These are phyloP conservation scores for Phaeosphaeriaceae sp. DNA, from an alignment of 2,329 filamentous ascomycete genomes.

Conservation along the genomic window DNA sequence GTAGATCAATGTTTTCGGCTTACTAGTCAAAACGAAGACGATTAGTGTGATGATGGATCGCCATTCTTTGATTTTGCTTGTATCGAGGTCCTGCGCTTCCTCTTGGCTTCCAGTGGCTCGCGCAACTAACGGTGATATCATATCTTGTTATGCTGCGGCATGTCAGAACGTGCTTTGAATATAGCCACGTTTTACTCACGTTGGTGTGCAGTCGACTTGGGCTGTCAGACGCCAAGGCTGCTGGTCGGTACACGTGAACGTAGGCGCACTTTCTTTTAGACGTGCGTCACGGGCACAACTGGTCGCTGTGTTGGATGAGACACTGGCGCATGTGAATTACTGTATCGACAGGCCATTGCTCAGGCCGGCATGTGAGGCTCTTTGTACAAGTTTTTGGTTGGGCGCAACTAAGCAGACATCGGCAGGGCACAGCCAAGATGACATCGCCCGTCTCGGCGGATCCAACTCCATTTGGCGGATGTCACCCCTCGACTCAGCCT, in stretches of 20 bases:
- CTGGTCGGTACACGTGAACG: not conserved
- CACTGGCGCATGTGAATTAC: not conserved
- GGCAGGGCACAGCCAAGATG: constrained; percentile 4
- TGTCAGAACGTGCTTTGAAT: not conserved
- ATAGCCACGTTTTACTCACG: not conserved
- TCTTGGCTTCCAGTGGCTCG: constrained; percentile 8
- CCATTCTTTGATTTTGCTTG: constrained; percentile 67
- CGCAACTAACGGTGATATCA: not conserved
- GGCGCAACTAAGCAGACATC: not conserved
- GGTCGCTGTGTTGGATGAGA: not conserved
- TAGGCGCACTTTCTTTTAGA: not conserved
- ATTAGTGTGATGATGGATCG: constrained; percentile 74
- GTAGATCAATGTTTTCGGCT: constrained; percentile 44
- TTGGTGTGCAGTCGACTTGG: not conserved
- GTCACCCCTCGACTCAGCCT: constrained; percentile 20
- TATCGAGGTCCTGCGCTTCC: constrained; percentile 50
- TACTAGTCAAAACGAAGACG: constrained; percentile 73
- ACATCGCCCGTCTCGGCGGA: constrained; percentile 3
- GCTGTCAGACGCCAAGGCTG: not conserved
- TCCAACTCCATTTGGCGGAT: not conserved
- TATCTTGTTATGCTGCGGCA: not conserved
- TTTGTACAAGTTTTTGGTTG: constrained; percentile 10
- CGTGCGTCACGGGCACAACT: not conserved
- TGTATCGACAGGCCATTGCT: not conserved
- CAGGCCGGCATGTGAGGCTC: constrained; percentile 15